Base-by-base conservation (phyloP, 805 yeast genomes). In the Yamadazyma kitorensis region DNA sequence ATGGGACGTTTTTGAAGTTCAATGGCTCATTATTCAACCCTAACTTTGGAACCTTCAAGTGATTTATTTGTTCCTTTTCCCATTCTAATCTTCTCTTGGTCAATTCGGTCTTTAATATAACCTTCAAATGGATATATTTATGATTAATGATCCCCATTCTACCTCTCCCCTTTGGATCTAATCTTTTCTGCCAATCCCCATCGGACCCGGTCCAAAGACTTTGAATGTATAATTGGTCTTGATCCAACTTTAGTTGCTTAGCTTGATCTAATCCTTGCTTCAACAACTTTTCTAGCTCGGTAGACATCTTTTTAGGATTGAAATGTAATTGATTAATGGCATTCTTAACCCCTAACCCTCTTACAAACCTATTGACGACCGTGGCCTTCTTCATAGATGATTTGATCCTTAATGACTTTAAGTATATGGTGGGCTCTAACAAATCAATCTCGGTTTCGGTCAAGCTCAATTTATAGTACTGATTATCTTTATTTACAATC, bases 301-400 rank as follows among this genome's bases (percentile, higher is more conserved):
- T 72, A 20, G 94, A 76, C 59, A 88, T 75, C 49, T 82, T 78
- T 63, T 86, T 87, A 30, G 80, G 73, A 55, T 80, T 78, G 68
- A 91, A 91, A 59, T 91, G 97, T 48, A 89, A 80, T 64, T 89
- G 97, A 25, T 91, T 86, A 47, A 91, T 83, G 33, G 97, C 98
- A 27, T 75, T 76, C 47, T 79, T 76, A 22, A 86, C 78, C 34
- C 78, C 73, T 60, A 84, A 63, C 21, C 82, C 82, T 37, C 86
- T 74, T 39, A 89, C 74, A 52, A 88, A 76, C 46, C 97, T 73
- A 45, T 86, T 69, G 31, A 87, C 83, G 24, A 79, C 68, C 8
- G 86, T 86, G 28, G 93, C 86, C 63, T 91, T 91, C 62, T 91
- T 91, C 68, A 82, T 76, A 5, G 95, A 81, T n/a, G 89, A 76